Base-by-base conservation (phyloP, 306 rosid species). In the Hippophae rhamnoides region DNA sequence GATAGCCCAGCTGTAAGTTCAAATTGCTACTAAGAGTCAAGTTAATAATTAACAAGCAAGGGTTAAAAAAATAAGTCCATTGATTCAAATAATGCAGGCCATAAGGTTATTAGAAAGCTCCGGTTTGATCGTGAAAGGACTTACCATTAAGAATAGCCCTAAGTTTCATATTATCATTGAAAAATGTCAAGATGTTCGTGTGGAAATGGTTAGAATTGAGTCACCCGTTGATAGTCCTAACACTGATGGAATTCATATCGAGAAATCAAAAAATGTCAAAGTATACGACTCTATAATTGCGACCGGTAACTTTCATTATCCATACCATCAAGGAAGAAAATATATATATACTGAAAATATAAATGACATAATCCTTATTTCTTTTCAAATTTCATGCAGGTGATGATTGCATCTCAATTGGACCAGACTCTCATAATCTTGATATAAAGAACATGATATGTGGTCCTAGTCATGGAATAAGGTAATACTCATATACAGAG, bases 381-480 rank as follows among this genome's bases (percentile, higher is more conserved):
- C n/a, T 3, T 47, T 6, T 47, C 9, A 31, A 9, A 9, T 10
- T 9, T 23, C 3, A 54, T 26, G 43, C 23, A 9, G 48, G 89
- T 10, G 89, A 83, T 67, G 89, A 83, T 56, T 83, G 86, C 27
- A 68, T 83, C 46, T 79, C 86, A 49, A 69, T 80, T 18, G 89
- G 89, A 62, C 69, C 89, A 1, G 83, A 86, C 13, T 63, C 78
- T 60, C 65, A 57, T 61, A 69, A 77, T 40, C 78, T 83, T n/a
- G 81, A 83, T 57, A 83, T 80, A 53, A 64, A 52, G 66, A 80
- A 83, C 14, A 67, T 77, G 56, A 77, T 81, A 5, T 80, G 86
- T 7, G 83, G 86, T 64, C 89, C 89, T 63, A 72, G 89, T 67
- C 89, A 80, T 72, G 89, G 89, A 45, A 83, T 80, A 56, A 83